phyloP scores from a whole-genome alignment of 805 yeast genomes.

The Sugiyamaella boreocaroliniensis region DNA sequence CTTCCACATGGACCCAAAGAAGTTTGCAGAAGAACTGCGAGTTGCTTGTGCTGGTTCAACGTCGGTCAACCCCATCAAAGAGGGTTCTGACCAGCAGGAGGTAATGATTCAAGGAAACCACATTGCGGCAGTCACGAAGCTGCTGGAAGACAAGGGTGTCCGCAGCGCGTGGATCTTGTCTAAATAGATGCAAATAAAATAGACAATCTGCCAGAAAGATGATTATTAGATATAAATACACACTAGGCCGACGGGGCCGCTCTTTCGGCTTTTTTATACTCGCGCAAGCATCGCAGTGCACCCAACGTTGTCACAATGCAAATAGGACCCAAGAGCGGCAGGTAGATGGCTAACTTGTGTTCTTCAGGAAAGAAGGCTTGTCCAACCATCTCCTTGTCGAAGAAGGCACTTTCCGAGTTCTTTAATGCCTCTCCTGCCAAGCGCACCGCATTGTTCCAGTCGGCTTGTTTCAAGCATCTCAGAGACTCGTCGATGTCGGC shows the following conservation, averaged over 20 bases:
- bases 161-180: conserved; percentile 50
- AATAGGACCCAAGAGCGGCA: conserved; percentile 86
- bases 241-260: neutral
- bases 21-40: conserved; percentile 60
- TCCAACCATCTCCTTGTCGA: conserved; percentile 91
- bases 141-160: conserved; percentile 56
- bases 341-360: conserved; percentile 88
- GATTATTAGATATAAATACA: neutral
- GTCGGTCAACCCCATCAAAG: conserved; percentile 39
- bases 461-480: conserved; percentile 25
- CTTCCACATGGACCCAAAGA: conserved; percentile 57
- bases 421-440: conserved; percentile 48
- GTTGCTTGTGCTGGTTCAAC: conserved; percentile 86
- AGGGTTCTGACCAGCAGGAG: conserved; percentile 53
- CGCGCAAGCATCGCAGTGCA: conserved; percentile 23
- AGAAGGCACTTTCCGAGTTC: conserved; percentile 71
- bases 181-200: conserved; percentile 33
- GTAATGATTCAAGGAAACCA: conserved; percentile 93
- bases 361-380: conserved; percentile 94
- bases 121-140: conserved; percentile 50
- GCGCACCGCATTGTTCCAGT: conserved; percentile 36
- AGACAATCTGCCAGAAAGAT: neutral
- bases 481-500: conserved; percentile 37
- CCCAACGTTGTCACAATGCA: conserved; percentile 47
- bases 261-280: conserved; percentile 10